Evolutionary conservation across 176 grass and related monocot species (phyloP).

Genomic region (Oryza glumipatula): DNA sequence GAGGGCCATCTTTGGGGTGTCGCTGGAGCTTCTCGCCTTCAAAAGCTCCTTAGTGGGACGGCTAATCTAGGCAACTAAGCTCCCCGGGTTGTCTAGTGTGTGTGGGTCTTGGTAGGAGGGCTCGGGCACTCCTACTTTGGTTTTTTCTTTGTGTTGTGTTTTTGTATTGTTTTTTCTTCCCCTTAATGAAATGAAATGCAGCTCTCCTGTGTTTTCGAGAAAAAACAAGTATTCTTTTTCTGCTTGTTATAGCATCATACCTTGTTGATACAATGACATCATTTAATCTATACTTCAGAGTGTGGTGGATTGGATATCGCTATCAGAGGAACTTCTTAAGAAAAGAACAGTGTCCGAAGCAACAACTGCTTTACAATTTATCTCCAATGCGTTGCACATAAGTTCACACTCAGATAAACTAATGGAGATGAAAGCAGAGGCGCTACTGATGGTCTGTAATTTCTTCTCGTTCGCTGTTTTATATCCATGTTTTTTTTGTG

Average conservation of each 20-base stretch:
- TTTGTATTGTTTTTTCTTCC: too few relatives aligned
- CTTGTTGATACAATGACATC: neutral
- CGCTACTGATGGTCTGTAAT: slow-evolving; percentile 75
- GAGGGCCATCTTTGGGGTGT: too few relatives aligned
- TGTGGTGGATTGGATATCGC: slow-evolving; percentile 65
- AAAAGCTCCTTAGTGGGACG: too few relatives aligned
- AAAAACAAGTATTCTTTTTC: neutral
- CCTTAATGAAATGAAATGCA: too few relatives aligned
- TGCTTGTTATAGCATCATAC: slow-evolving; percentile 28
- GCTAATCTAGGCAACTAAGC: too few relatives aligned
- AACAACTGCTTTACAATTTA: slow-evolving; percentile 65
- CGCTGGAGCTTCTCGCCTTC: too few relatives aligned
- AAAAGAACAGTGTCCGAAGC: slow-evolving; percentile 79
- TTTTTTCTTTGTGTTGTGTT: too few relatives aligned
- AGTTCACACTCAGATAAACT: slow-evolving; percentile 76
- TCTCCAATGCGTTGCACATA: slow-evolving; percentile 79
- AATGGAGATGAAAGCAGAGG: slow-evolving; percentile 88
- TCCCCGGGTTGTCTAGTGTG: too few relatives aligned
- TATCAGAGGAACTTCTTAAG: slow-evolving; percentile 67
- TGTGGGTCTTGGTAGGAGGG: too few relatives aligned
- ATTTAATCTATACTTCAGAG: slow-evolving; percentile 48
- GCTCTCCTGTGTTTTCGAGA: too few relatives aligned
- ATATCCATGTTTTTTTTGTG: slow-evolving; percentile 26
- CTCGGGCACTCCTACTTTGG: too few relatives aligned
- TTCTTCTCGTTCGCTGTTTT: slow-evolving; percentile 18